phyloP scores from a whole-genome alignment of 345 rosid species.

The Arabidopsis thaliana region DNA sequence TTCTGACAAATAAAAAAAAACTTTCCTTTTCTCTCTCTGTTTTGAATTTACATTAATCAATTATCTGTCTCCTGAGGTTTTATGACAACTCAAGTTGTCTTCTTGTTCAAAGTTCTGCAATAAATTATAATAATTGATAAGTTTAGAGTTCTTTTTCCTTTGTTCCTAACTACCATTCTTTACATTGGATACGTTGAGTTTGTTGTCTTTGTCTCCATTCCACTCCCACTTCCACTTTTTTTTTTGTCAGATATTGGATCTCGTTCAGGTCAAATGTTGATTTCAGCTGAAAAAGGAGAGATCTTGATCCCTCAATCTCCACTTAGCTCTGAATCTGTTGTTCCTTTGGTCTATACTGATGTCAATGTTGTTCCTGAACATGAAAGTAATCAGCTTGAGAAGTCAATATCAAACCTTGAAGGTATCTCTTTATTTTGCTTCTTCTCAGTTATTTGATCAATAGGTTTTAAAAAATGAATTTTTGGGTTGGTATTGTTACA shows the following conservation, averaged over 20 bases:
- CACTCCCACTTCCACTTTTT: slow-evolving; percentile 37
- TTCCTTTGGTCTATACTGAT: slow-evolving; percentile 57
- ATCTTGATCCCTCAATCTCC: slow-evolving; percentile 45
- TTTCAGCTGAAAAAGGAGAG: slow-evolving; percentile 52
- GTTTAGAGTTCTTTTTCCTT: slow-evolving; percentile 26
- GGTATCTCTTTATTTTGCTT: slow-evolving; percentile 49
- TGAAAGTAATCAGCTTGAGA: slow-evolving; percentile 65
- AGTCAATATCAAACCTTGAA: slow-evolving; percentile 59
- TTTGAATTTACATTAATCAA: slow-evolving; percentile 29
- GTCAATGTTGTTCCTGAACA: slow-evolving; percentile 85
- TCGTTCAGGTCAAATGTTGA: slow-evolving; percentile 42
- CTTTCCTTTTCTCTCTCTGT: slow-evolving; percentile 21
- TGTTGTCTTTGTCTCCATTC: slow-evolving; percentile 42
- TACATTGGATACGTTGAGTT: slow-evolving; percentile 26
- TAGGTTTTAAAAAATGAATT: background rate
- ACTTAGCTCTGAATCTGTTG: slow-evolving; percentile 47
- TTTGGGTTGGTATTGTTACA: slow-evolving; percentile 43
- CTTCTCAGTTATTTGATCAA: slow-evolving; percentile 11
- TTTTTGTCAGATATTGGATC: slow-evolving; percentile 41
- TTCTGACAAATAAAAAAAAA: slow-evolving; percentile 35
- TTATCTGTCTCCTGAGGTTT: slow-evolving; percentile 17
- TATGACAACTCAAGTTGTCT: slow-evolving; percentile 45
- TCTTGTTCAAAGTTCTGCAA: slow-evolving; percentile 44
- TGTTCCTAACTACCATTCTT: slow-evolving; percentile 43
- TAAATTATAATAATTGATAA: slow-evolving; percentile 28